Conservation (phyloP, 2,329 filamentous ascomycete genomes). For the Stemphylium lycopersici region DNA sequence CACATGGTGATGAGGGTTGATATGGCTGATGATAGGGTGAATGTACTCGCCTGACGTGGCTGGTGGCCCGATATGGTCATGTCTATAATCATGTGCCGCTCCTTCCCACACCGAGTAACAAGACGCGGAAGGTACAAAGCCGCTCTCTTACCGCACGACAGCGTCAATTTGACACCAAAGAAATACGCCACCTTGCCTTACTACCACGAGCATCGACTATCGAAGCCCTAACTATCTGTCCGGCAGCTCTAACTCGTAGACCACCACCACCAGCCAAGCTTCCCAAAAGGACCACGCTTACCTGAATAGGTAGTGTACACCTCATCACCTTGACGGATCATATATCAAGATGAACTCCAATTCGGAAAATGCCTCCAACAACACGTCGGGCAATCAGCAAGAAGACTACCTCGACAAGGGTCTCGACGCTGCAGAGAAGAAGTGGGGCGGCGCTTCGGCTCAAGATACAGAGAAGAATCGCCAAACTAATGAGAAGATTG, state of each 20-base stretch:
- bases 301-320: neutral
- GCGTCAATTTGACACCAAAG: neutral
- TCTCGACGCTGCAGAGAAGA: conserved; percentile 46
- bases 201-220: no score
- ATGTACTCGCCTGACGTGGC: neutral
- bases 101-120: neutral
- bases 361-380: conserved; percentile 4
- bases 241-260: neutral
- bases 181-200: neutral
- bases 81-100: neutral
- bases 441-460: conserved; percentile 49
- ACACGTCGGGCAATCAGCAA: conserved; percentile 5
- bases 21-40: neutral
- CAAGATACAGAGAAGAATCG: conserved; percentile 48
- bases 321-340: neutral
- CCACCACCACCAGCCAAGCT: neutral
- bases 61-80: conserved; percentile 2
- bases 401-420: conserved; percentile 26
- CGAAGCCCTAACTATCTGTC: neutral
- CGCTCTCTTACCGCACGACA: neutral
- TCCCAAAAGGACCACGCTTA: neutral
- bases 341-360: conserved; percentile 10
- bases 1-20: neutral
- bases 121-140: neutral
- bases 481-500: conserved; percentile 48